A percentile compares a stretch with the other conserved stretches of the same genome.
phyloP scores from a whole-genome alignment of 306 rosid species.

The Trifolium pratense region DNA sequence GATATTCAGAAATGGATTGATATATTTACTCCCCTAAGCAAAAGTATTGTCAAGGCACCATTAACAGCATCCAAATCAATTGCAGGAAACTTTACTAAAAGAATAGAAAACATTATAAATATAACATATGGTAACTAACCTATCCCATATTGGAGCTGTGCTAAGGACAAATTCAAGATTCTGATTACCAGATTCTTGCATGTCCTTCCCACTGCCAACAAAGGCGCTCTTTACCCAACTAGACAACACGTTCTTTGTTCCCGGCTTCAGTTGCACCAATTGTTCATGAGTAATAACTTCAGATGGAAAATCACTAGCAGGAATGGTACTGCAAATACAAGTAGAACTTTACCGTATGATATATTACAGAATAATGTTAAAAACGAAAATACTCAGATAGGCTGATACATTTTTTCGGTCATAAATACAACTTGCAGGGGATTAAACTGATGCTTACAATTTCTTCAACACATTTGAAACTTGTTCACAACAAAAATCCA shows the following conservation, averaged over 20 bases:
- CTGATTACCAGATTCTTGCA: slow-evolving; percentile 62
- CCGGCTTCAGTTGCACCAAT: slow-evolving; percentile 78
- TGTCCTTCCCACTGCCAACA: slow-evolving; percentile 66
- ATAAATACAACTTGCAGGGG: neutral
- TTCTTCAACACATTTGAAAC: slow-evolving; percentile 24
- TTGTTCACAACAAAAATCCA: slow-evolving; percentile 1
- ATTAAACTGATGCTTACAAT: slow-evolving; percentile 13
- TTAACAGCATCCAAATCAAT: neutral
- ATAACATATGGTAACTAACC: slow-evolving; percentile 58
- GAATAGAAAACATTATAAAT: slow-evolving; percentile 21
- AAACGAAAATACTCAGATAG: slow-evolving; percentile 7
- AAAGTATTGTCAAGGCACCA: slow-evolving; percentile 8
- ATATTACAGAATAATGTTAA: neutral
- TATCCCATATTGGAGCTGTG: slow-evolving; percentile 97
- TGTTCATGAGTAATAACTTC: slow-evolving; percentile 80
- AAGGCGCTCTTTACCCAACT: slow-evolving; percentile 80
- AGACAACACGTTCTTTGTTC: slow-evolving; percentile 54
- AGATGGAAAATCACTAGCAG: slow-evolving; percentile 60
- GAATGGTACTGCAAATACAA: slow-evolving; percentile 58
- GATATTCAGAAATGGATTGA: slow-evolving; percentile 19
- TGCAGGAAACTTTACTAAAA: slow-evolving; percentile 19
- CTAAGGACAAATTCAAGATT: slow-evolving; percentile 69
- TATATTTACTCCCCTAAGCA: slow-evolving; percentile 28
- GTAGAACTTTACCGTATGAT: slow-evolving; percentile 23
- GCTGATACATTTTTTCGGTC: neutral